phyloP scores from a whole-genome alignment of 768 basidiomycete genomes.

The Psilocybe cyanescens region DNA sequence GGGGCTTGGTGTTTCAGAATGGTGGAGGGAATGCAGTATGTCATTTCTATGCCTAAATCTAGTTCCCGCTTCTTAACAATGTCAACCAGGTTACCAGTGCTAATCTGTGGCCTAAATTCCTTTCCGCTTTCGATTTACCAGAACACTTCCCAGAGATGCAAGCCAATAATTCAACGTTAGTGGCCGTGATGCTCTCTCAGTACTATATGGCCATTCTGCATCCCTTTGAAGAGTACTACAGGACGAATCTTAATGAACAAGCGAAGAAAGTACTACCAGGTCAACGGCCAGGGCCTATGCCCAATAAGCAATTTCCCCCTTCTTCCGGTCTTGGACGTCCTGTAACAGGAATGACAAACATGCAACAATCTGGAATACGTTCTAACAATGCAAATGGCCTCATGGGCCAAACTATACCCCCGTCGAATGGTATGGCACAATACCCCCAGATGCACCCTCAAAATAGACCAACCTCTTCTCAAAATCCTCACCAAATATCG shows the following conservation, averaged over 20 bases:
- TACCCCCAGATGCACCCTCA: conserved; percentile 22
- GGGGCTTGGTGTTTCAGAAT: conserved; percentile 58
- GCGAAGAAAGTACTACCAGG: conserved; percentile 57
- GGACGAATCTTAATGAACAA: conserved; percentile 62
- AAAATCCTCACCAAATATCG: conserved; percentile 34
- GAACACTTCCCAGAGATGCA: conserved; percentile 54
- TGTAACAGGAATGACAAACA: conserved; percentile 25
- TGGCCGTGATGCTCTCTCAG: conserved; percentile 54
- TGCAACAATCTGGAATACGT: conserved; percentile 32
- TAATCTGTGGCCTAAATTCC: conserved; percentile 59
- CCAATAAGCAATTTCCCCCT: conserved; percentile 29
- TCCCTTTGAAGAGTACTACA: conserved; percentile 76
- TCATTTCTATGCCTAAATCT: conserved; percentile 16
- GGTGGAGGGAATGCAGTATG: conserved; percentile 70
- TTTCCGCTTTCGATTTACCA: conserved; percentile 63
- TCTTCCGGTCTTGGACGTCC: conserved; percentile 28
- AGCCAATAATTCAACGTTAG: conserved; percentile 49
- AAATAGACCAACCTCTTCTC: conserved; percentile 28
- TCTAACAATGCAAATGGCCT: conserved; percentile 24
- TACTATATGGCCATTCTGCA: conserved; percentile 66
- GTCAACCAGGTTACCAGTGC: conserved; percentile 48
- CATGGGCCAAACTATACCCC: conserved; percentile 26
- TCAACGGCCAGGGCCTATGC: conserved; percentile 39
- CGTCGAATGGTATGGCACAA: conserved; percentile 27
- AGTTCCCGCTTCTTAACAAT: conserved; percentile 13